Conservation (phyloP, 2,329 filamentous ascomycete species). For the Fusarium clavum region DNA sequence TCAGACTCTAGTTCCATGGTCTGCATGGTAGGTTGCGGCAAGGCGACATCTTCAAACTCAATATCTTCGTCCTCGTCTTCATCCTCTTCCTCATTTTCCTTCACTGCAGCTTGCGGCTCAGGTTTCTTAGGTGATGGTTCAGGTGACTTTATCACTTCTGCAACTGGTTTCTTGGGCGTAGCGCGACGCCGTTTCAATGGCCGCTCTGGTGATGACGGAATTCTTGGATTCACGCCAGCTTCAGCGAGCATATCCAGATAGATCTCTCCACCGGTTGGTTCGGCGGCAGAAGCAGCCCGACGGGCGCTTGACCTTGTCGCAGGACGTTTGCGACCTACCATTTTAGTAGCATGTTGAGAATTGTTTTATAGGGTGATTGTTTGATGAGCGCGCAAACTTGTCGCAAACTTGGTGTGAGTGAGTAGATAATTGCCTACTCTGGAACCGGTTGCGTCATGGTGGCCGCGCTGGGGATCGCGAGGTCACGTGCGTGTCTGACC, state of each 20-base stretch:
- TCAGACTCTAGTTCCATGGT: conserved; percentile 63
- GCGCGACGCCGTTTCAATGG: conserved; percentile 56
- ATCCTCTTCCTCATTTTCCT: conserved; percentile 29
- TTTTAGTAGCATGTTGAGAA: conserved; percentile 31
- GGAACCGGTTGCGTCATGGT: conserved; percentile 45
- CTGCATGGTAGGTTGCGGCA: conserved; percentile 62
- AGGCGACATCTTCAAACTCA: conserved; percentile 63
- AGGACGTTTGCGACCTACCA: conserved; percentile 50
- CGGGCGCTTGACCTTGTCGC: conserved; percentile 42
- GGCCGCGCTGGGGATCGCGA: conserved; percentile 25
- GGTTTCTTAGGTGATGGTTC: neutral
- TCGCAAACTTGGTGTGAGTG: conserved; percentile 31
- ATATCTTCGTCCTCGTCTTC: conserved; percentile 58
- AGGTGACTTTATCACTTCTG: neutral
- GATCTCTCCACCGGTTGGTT: conserved; percentile 52
- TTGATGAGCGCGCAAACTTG: conserved; percentile 12
- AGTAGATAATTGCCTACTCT: conserved; percentile 20
- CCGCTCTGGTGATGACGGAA: conserved; percentile 50
- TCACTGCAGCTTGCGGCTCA: neutral
- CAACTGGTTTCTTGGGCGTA: conserved; percentile 19
- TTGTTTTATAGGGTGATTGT: neutral
- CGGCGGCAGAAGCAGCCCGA: conserved; percentile 21
- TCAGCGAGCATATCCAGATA: conserved; percentile 63
- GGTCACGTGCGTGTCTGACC: conserved; percentile 24
- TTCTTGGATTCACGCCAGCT: conserved; percentile 54